Evolutionary conservation across 2,329 filamentous ascomycete species (phyloP).

Genomic region (Phyllachora maydis): DNA sequence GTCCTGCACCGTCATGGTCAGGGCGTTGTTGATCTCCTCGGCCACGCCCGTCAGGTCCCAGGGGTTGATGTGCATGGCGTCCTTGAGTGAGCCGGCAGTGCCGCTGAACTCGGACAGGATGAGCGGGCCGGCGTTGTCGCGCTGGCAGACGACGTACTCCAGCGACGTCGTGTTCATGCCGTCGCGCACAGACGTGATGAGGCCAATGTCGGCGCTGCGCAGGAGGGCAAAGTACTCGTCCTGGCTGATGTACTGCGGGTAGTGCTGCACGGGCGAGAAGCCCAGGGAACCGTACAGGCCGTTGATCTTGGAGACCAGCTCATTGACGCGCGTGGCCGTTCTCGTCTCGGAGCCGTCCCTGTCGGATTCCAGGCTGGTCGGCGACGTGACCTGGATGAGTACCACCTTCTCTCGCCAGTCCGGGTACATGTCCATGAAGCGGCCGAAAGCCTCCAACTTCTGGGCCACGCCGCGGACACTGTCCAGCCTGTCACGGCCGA

Average conservation of each 20-base stretch:
- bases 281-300: conserved; percentile 73
- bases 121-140: conserved; percentile 65
- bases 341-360: conserved; percentile 60
- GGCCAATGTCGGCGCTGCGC: conserved; percentile 69
- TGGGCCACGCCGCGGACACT: conserved; percentile 87
- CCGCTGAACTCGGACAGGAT: conserved; percentile 96
- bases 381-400: conserved; percentile 85
- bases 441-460: conserved; percentile 85
- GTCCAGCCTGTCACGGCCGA: conserved; percentile 84
- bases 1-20: conserved; percentile 51
- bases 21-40: conserved; percentile 58
- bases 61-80: conserved; percentile 89
- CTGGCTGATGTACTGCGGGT: conserved; percentile 74
- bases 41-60: conserved; percentile 82
- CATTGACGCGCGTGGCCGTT: conserved; percentile 73
- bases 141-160: conserved; percentile 86
- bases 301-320: conserved; percentile 81
- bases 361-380: conserved; percentile 60
- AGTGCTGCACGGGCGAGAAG: conserved; percentile 84
- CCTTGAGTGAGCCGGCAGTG: conserved; percentile 65
- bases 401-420: conserved; percentile 87
- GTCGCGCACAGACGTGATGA: conserved; percentile 90
- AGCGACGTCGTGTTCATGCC: conserved; percentile 96
- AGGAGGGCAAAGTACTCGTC: conserved; percentile 93
- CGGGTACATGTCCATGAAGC: conserved; percentile 75